A percentile compares a stretch with the other conserved stretches of the same genome.
Evolutionary conservation across 805 yeast genomes (phyloP).

Genomic region (Yarrowia sp.): DNA sequence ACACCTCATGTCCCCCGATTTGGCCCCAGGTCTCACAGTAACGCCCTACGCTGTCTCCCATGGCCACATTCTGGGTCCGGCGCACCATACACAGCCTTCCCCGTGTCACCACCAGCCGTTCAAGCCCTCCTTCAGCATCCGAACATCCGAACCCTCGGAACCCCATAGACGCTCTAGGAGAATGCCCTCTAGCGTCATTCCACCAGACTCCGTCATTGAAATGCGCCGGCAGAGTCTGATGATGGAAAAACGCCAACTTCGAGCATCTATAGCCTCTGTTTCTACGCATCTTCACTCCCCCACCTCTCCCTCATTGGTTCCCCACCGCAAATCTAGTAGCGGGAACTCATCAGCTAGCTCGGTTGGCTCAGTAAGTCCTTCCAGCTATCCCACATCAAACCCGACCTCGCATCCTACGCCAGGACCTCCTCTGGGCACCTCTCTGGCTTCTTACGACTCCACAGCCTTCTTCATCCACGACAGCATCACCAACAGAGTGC

Average conservation of each 20-base stretch:
- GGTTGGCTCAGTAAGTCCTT: background rate
- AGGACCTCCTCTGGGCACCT: constrained; percentile 5
- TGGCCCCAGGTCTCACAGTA: constrained; percentile 29
- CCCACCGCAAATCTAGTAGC: background rate
- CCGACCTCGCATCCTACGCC: constrained; percentile 10
- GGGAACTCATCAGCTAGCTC: constrained; percentile 9
- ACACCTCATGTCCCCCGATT: background rate
- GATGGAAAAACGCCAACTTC: constrained; percentile 21
- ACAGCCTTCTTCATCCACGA: constrained; percentile 60
- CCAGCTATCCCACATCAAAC: background rate
- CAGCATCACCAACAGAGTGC: constrained; percentile 35
- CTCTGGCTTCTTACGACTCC: constrained; percentile 40
- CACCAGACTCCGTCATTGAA: constrained; percentile 18
- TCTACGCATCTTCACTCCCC: constrained; percentile 8
- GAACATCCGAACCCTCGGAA: background rate
- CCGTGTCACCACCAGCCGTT: constrained; percentile 6
- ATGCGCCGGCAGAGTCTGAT: constrained; percentile 20
- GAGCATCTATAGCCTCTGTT: background rate
- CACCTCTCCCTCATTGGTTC: background rate
- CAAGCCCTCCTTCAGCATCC: constrained; percentile 14
- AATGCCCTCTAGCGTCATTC: constrained; percentile 19
- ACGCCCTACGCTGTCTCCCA: constrained; percentile 34
- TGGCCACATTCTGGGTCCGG: constrained; percentile 27
- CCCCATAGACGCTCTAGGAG: background rate
- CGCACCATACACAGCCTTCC: background rate